These are phyloP conservation scores for Phytophthora citrophthora DNA, from an alignment of 352 stramenopile species.

Conservation along the genomic window DNA sequence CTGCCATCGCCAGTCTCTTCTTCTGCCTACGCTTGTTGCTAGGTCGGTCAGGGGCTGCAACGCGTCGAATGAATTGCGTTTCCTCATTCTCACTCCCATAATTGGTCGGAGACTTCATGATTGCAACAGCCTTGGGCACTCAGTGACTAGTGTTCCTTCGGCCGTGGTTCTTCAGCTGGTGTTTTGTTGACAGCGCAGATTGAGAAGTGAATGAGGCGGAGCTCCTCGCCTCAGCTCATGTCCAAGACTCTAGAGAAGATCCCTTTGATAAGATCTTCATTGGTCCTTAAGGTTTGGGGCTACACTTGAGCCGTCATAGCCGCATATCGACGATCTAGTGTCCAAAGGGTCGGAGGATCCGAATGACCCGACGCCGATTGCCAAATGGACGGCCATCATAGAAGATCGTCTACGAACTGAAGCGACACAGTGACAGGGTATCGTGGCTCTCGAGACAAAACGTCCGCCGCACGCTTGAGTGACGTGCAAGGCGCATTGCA, in stretches of 20 bases:
- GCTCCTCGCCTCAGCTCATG: slow-evolving; percentile 7
- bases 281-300: neutral
- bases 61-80: slow-evolving; percentile 61
- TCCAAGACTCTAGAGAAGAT: slow-evolving; percentile 11
- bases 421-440: slow-evolving; percentile 9
- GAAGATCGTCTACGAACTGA: slow-evolving; percentile 18
- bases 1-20: slow-evolving; percentile 54
- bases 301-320: slow-evolving; percentile 1
- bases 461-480: slow-evolving; percentile 5
- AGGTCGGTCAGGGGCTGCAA: slow-evolving; percentile 53
- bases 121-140: slow-evolving; percentile 22
- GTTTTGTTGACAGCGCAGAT: slow-evolving; percentile 18
- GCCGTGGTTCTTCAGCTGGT: slow-evolving; percentile 9
- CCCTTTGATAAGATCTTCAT: slow-evolving; percentile 1
- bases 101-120: slow-evolving; percentile 67
- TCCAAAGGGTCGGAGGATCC: slow-evolving; percentile 22
- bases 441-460: neutral
- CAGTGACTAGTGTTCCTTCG: slow-evolving; percentile 22
- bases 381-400: slow-evolving; percentile 22
- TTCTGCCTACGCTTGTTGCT: slow-evolving; percentile 52
- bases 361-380: neutral
- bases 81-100: slow-evolving; percentile 76
- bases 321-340: slow-evolving; percentile 28
- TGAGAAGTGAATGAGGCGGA: slow-evolving; percentile 24
- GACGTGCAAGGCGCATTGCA: neutral